A percentile compares a stretch with the other conserved stretches of the same genome.
These are phyloP conservation scores for Talaromyces liani DNA, from an alignment of 495 filamentous ascomycete genomes.

Conservation along the genomic window DNA sequence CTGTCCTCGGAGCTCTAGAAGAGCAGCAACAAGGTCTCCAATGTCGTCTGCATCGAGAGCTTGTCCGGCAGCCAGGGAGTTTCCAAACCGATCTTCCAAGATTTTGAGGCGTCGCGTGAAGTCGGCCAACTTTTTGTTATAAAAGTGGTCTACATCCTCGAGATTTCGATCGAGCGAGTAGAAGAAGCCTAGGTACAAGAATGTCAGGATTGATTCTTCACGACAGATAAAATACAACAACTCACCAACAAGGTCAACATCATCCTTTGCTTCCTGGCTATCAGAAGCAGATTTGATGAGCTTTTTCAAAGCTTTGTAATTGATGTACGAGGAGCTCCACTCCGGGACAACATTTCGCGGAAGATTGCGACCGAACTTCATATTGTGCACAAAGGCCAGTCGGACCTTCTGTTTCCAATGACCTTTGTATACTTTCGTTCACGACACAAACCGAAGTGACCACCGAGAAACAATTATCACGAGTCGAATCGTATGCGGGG, in stretches of 20 bases:
- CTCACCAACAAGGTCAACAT: constrained; percentile 72
- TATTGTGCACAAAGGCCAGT: constrained; percentile 22
- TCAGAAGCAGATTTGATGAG: constrained; percentile 72
- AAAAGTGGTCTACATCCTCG: constrained; percentile 90
- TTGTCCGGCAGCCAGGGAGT: constrained; percentile 39
- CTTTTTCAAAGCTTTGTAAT: constrained; percentile 95
- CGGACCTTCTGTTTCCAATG: neutral
- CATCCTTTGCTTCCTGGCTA: constrained; percentile 55
- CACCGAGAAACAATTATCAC: neutral
- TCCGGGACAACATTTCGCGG: constrained; percentile 93
- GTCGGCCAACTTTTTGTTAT: constrained; percentile 89
- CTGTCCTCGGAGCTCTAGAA: constrained; percentile 80
- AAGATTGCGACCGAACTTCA: constrained; percentile 84
- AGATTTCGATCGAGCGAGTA: constrained; percentile 92
- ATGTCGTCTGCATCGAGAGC: constrained; percentile 64
- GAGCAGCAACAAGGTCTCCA: constrained; percentile 80
- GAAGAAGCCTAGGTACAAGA: constrained; percentile 66
- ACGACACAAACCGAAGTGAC: neutral
- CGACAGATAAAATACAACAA: constrained; percentile 7
- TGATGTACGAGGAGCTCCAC: constrained; percentile 88
- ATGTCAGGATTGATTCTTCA: constrained; percentile 8
- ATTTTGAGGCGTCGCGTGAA: constrained; percentile 73
- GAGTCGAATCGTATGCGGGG: neutral
- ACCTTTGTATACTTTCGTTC: neutral
- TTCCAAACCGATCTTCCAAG: constrained; percentile 77